phyloP scores from a whole-genome alignment of 2,329 filamentous ascomycete genomes.

The Ciborinia camelliae region DNA sequence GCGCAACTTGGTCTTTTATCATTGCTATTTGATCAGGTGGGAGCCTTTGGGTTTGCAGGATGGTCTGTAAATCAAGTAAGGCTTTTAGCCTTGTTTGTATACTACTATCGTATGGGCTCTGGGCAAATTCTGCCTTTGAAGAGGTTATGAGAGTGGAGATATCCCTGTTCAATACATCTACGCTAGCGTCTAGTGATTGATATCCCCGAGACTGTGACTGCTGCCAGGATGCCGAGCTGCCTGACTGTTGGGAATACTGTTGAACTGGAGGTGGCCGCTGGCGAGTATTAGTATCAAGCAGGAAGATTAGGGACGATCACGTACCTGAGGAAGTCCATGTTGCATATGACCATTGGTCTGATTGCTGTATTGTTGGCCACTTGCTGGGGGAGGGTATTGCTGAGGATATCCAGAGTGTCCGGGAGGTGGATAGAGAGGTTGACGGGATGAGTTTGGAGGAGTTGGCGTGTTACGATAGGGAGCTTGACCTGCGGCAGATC shows the following conservation, averaged over 20 bases:
- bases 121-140: slow-evolving; percentile 70
- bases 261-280: slow-evolving; percentile 24
- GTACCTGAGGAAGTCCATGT: slow-evolving; percentile 35
- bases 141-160: slow-evolving; percentile 73
- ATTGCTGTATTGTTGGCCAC: slow-evolving; percentile 27
- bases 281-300: slow-evolving; percentile 21
- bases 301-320: slow-evolving; percentile 11
- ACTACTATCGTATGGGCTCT: slow-evolving; percentile 70
- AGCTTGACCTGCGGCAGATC: slow-evolving; percentile 49
- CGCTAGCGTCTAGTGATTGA: slow-evolving; percentile 50
- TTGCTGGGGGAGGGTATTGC: slow-evolving; percentile 33
- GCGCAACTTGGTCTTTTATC: slow-evolving; percentile 80
- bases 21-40: slow-evolving; percentile 77
- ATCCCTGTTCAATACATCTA: slow-evolving; percentile 77
- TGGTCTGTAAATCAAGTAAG: slow-evolving; percentile 77
- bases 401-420: slow-evolving; percentile 36
- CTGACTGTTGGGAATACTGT: slow-evolving; percentile 22
- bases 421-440: slow-evolving; percentile 41
- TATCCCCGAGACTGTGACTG: slow-evolving; percentile 34
- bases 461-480: slow-evolving; percentile 72
- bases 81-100: slow-evolving; percentile 79
- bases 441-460: slow-evolving; percentile 53
- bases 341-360: slow-evolving; percentile 26
- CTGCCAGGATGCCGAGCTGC: slow-evolving; percentile 38
- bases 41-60: slow-evolving; percentile 74